Evolutionary conservation across 306 rosid genomes (phyloP), one percentile per base, ranked within the genome.

Genomic region (Quercus bicolor): DNA sequence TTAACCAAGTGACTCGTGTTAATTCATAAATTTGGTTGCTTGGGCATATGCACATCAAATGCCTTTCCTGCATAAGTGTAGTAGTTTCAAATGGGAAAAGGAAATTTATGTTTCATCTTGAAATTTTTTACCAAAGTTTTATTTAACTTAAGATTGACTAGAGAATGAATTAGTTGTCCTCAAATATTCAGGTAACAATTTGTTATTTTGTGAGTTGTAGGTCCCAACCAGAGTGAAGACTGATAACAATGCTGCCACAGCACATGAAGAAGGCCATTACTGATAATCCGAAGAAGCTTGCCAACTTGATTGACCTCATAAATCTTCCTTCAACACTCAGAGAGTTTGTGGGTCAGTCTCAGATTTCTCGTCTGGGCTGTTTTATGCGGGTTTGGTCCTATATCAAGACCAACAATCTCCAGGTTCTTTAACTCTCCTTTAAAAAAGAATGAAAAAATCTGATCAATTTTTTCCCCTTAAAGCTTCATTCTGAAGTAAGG

Each of bases 271-370:
- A 85, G 83, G 80, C 84, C 10, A 53, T 94, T 26, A 73, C 85
- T 3, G 98, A 91, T 81, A 91, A 94, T 74, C 98, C 97, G 52
- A 94, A 92, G 97, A 91, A 92, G 83, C 89, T 92, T 20, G 95
- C 95, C 31, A 88, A 87, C 84, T 86, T 94, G 88, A 94, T 94
- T 74, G 97, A 94, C 88, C 96, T 94, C 6, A 90, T 87, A 13
- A 94, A 94, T 78, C 95, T 94, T 86, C 91, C 97, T 48, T 87
- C 91, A 9, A 84, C 86, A 0, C 81, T 94, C 75, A 84, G 95
- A 73, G 97, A 92, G 51, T 92, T 94, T 57, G 85, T 91, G 53
- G 98, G 94, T 26, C 97, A 88, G 78, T 92, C 97, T 71, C 98
- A 86, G 85, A 89, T 87, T 88, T 94, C 98, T 56, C 95, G 90